Conservation (phyloP, 257 asterid genomes). For the Solanum pimpinellifolium region DNA sequence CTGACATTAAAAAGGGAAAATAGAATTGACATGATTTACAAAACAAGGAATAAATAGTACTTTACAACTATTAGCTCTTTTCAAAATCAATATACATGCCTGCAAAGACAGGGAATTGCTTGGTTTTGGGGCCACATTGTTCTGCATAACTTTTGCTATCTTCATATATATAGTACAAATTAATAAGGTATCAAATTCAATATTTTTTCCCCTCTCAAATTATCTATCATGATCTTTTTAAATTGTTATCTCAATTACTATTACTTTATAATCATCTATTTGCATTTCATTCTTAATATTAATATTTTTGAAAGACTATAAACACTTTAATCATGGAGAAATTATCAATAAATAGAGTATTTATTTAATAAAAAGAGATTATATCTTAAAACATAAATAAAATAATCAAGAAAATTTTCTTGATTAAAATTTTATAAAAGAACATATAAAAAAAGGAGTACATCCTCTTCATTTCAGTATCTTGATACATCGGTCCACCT, state of each 20-base stretch:
- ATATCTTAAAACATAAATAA: no score
- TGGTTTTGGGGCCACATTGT: neutral
- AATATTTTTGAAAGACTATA: no score
- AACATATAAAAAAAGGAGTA: neutral
- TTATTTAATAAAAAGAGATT: no score
- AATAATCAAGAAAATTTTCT: neutral
- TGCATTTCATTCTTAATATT: no score
- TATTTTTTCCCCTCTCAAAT: neutral
- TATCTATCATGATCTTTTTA: neutral
- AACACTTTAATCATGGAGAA: neutral
- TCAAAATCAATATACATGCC: neutral
- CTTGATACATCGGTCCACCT: neutral
- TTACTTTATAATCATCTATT: no score
- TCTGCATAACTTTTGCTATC: neutral
- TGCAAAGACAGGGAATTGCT: neutral
- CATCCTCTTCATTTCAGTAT: neutral
- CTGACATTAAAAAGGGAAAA: neutral
- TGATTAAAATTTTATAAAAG: no score
- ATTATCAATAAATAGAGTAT: neutral
- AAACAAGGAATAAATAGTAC: neutral
- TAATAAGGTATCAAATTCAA: neutral
- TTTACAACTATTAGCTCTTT: neutral
- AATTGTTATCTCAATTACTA: neutral
- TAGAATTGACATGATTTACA: neutral
- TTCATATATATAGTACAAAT: neutral